Conservation (phyloP, 2,329 filamentous ascomycete species). For the Dactylellina parvicollis region DNA sequence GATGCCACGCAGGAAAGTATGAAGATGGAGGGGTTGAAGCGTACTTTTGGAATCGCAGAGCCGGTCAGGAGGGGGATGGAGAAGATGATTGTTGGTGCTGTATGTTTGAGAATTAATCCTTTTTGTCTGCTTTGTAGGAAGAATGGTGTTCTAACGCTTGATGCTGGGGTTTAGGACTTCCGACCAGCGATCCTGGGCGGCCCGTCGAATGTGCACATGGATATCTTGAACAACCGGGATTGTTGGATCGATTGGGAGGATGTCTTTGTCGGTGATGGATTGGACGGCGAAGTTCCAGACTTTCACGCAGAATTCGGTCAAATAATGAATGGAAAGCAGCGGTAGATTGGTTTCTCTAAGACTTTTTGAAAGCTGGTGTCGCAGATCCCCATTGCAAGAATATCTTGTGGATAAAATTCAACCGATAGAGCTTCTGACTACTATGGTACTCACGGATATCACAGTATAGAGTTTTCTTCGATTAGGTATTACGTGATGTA, state of each 20-base stretch:
- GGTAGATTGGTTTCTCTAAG: slow-evolving; percentile 51
- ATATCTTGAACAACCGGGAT: slow-evolving; percentile 85
- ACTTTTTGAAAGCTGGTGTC: no score
- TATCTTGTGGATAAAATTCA: no score
- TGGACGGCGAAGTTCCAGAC: slow-evolving; percentile 74
- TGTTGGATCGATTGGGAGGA: slow-evolving; percentile 89
- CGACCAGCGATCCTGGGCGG: slow-evolving; percentile 68
- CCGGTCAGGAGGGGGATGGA: slow-evolving; percentile 94
- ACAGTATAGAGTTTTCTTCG: slow-evolving; percentile 1
- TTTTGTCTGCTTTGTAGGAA: background rate
- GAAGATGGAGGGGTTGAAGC: slow-evolving; percentile 87
- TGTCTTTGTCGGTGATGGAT: slow-evolving; percentile 80
- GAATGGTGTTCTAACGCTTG: slow-evolving; percentile 51
- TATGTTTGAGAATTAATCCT: no score
- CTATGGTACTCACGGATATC: background rate
- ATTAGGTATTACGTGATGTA: slow-evolving; percentile 48
- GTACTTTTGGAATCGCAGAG: slow-evolving; percentile 90
- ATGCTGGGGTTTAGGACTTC: slow-evolving; percentile 76
- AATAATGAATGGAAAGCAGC: slow-evolving; percentile 79
- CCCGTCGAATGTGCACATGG: slow-evolving; percentile 79
- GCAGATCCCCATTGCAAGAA: no score
- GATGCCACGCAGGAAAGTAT: slow-evolving; percentile 85
- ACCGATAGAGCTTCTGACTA: no score
- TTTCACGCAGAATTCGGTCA: slow-evolving; percentile 95
- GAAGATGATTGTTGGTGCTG: slow-evolving; percentile 76